Evolutionary conservation across 495 filamentous ascomycete genomes (phyloP).

Genomic region (Alectoria sarmentosa): DNA sequence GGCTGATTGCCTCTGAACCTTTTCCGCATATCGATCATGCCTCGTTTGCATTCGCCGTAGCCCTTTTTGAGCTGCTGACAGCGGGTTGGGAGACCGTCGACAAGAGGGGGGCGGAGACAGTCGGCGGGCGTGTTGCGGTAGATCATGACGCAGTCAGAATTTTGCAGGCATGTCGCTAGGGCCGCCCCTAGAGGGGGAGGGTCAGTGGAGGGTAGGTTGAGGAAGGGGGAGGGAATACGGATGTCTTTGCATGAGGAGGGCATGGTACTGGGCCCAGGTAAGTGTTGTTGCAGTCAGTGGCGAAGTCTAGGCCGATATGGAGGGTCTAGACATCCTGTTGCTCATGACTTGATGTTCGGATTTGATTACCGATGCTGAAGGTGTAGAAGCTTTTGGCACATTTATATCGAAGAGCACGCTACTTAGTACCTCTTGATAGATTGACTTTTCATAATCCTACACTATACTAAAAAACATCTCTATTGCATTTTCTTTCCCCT

Average conservation of each 20-base stretch:
- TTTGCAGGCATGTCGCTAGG: conserved; percentile 86
- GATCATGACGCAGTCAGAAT: conserved; percentile 91
- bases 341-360: not conserved
- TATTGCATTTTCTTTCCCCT: conserved; percentile 30
- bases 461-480: conserved; percentile 69
- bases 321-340: not conserved
- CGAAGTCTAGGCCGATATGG: not conserved
- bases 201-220: conserved; percentile 14
- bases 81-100: conserved; percentile 68
- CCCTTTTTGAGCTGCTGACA: conserved; percentile 92
- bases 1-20: conserved; percentile 95
- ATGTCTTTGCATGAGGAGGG: conserved; percentile 95
- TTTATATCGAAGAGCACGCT: not conserved
- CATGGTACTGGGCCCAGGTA: conserved; percentile 49
- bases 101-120: conserved; percentile 74
- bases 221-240: conserved; percentile 48
- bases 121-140: conserved; percentile 78
- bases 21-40: conserved; percentile 98
- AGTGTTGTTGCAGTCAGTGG: not conserved
- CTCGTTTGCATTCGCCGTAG: conserved; percentile 91
- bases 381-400: too few relatives aligned
- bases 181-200: conserved; percentile 62
- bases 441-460: conserved; percentile 60
- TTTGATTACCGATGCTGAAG: not conserved
- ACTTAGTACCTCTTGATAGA: not conserved